Percentiles rank a stretch among this genome's conserved stretches.
These are phyloP conservation scores for Pseudonitzschia multiseries DNA, from an alignment of 108 stramenopile species.

Conservation along the genomic window DNA sequence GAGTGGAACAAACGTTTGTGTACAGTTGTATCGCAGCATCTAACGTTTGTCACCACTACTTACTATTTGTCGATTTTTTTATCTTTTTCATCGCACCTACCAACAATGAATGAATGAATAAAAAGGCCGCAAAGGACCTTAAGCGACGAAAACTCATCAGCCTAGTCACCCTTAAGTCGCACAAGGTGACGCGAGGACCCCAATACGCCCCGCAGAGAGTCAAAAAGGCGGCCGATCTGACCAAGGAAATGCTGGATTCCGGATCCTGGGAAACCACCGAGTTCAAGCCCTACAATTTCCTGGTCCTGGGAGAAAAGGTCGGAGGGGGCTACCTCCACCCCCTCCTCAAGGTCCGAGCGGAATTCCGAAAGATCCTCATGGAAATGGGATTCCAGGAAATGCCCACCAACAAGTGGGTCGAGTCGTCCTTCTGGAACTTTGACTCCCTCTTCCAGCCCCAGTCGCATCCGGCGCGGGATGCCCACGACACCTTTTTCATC, in stretches of 20 bases:
- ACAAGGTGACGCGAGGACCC: constrained; percentile 79
- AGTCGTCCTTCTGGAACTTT: constrained; percentile 99
- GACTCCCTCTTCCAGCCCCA: constrained; percentile 99
- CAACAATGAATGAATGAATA: background rate
- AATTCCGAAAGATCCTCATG: constrained; percentile 96
- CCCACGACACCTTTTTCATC: constrained; percentile 99
- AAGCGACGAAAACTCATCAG: constrained; percentile 69
- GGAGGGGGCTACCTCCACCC: constrained; percentile 96
- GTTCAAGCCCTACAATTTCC: constrained; percentile 98
- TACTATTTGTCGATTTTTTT: constrained; percentile 4
- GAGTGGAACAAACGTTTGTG: too few relatives aligned
- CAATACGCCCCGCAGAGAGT: constrained; percentile 79
- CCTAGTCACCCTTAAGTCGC: constrained; percentile 86
- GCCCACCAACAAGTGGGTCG: constrained; percentile 99
- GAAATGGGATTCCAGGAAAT: constrained; percentile 99
- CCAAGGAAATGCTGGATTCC: constrained; percentile 96
- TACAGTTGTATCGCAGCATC: background rate
- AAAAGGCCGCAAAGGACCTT: constrained; percentile 44
- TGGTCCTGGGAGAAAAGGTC: constrained; percentile 88
- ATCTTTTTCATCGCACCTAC: background rate
- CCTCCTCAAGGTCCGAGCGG: constrained; percentile 93
- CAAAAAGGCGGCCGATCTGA: constrained; percentile 94
- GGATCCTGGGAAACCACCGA: constrained; percentile 87
- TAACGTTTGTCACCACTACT: background rate
- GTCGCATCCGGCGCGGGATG: constrained; percentile 98